Percentiles rank a stretch among this genome's conserved stretches.
These are phyloP conservation scores for Kandelia obovata DNA, from an alignment of 345 rosid species.

Conservation along the genomic window DNA sequence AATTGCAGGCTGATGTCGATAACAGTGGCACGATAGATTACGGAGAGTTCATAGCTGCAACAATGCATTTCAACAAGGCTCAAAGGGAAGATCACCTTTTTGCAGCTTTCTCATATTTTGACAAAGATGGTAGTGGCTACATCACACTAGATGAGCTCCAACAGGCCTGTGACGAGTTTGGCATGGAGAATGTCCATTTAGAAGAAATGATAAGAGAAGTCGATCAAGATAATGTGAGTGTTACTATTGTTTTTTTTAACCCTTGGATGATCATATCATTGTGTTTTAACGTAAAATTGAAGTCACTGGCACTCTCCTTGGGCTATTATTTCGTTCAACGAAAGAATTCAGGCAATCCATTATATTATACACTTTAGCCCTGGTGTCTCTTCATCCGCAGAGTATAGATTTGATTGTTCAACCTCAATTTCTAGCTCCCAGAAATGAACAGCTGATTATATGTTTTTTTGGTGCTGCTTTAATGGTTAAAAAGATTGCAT, in stretches of 20 bases:
- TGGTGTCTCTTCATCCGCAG: too few species aligned
- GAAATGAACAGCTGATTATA: too few species aligned
- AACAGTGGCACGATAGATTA: conserved; percentile 71
- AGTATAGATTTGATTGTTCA: too few species aligned
- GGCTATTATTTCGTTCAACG: too few species aligned
- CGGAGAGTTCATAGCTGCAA: conserved; percentile 68
- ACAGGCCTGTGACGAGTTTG: conserved; percentile 63
- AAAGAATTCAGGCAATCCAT: too few species aligned
- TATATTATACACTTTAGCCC: too few species aligned
- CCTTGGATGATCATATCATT: too few species aligned
- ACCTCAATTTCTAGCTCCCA: too few species aligned
- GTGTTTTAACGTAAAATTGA: too few species aligned
- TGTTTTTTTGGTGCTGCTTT: neutral
- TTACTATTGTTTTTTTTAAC: neutral
- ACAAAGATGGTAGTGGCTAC: conserved; percentile 67
- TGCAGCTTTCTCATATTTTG: conserved; percentile 66
- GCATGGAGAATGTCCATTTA: conserved; percentile 43
- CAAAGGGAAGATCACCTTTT: conserved; percentile 55
- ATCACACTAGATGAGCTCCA: conserved; percentile 67
- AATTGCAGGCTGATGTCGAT: conserved; percentile 64
- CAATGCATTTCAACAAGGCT: conserved; percentile 56
- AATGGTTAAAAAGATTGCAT: neutral
- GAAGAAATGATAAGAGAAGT: conserved; percentile 58
- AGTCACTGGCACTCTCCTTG: too few species aligned
- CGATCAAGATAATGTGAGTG: conserved; percentile 74